Evolutionary conservation across 2,329 filamentous ascomycete genomes (phyloP).

Genomic region (Xylaria sp.): DNA sequence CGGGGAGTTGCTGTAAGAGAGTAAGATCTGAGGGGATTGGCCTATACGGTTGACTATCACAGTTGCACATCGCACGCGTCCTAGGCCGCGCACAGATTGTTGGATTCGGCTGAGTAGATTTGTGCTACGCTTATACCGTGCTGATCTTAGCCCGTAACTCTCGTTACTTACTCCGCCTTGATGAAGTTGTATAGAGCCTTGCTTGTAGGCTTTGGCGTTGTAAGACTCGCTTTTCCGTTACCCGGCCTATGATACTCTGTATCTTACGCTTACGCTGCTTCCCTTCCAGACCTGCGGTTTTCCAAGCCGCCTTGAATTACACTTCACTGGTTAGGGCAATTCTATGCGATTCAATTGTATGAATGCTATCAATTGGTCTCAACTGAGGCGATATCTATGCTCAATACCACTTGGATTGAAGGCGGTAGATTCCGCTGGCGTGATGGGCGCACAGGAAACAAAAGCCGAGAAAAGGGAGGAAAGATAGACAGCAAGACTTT

Average conservation of each 20-base stretch:
- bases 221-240: conserved; percentile 14
- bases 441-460: conserved; percentile 2
- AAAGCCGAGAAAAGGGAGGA: conserved; percentile 22
- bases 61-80: conserved; percentile 7
- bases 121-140: conserved; percentile 23
- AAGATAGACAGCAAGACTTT: background rate
- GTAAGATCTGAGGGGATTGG: conserved; percentile 7
- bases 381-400: background rate
- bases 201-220: background rate
- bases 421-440: conserved; percentile 19
- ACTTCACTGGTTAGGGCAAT: background rate
- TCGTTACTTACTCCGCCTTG: background rate
- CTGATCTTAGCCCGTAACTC: background rate
- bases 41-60: conserved; percentile 13
- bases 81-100: conserved; percentile 8
- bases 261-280: background rate
- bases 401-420: background rate
- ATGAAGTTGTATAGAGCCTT: conserved; percentile 9
- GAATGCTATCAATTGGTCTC: background rate
- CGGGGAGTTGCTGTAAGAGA: background rate
- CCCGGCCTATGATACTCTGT: background rate
- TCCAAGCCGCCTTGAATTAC: background rate
- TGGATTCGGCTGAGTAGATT: conserved; percentile 29
- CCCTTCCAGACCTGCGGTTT: too few relatives aligned
- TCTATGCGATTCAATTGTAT: background rate